Conservation (phyloP, 2,329 filamentous ascomycete genomes). For the Penicillium psychrosexuale region DNA sequence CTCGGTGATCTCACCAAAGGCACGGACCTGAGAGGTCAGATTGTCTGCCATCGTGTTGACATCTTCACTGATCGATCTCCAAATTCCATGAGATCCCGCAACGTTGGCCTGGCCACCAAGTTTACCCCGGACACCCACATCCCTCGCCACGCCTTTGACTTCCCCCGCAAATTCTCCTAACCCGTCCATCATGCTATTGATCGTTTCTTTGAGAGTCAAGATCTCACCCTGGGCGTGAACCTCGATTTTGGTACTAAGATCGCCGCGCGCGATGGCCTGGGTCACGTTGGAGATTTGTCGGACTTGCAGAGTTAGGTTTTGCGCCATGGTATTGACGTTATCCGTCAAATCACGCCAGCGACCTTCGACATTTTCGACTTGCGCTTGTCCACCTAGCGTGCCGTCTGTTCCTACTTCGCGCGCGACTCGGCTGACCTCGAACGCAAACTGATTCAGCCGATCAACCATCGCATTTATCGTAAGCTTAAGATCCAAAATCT, state of each 20-base stretch:
- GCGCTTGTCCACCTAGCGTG: conserved; percentile 57
- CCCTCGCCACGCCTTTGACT: conserved; percentile 85
- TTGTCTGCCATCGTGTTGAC: conserved; percentile 87
- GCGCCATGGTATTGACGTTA: conserved; percentile 63
- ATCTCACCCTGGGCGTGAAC: conserved; percentile 92
- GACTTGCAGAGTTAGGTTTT: conserved; percentile 62
- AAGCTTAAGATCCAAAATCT: conserved; percentile 87
- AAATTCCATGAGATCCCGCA: conserved; percentile 80
- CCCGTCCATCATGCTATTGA: conserved; percentile 95
- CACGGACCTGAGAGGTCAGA: conserved; percentile 87
- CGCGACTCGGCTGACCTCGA: conserved; percentile 61
- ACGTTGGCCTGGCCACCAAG: conserved; percentile 97
- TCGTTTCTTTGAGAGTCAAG: conserved; percentile 84
- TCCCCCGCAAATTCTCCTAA: conserved; percentile 91
- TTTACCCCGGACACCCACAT: conserved; percentile 92
- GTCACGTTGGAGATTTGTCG: conserved; percentile 87
- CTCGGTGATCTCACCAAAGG: conserved; percentile 94
- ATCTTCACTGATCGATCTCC: conserved; percentile 95
- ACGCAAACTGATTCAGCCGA: conserved; percentile 58
- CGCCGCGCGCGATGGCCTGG: conserved; percentile 85
- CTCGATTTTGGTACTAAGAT: conserved; percentile 91
- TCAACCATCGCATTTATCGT: conserved; percentile 69
- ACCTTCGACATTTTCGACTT: conserved; percentile 60
- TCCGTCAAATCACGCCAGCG: conserved; percentile 62
- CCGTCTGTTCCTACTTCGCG: conserved; percentile 61